Percentiles rank a stretch among this genome's conserved stretches.
phyloP scores from a whole-genome alignment of 2,329 filamentous ascomycete species.

The Pseudogymnoascus pannorum region DNA sequence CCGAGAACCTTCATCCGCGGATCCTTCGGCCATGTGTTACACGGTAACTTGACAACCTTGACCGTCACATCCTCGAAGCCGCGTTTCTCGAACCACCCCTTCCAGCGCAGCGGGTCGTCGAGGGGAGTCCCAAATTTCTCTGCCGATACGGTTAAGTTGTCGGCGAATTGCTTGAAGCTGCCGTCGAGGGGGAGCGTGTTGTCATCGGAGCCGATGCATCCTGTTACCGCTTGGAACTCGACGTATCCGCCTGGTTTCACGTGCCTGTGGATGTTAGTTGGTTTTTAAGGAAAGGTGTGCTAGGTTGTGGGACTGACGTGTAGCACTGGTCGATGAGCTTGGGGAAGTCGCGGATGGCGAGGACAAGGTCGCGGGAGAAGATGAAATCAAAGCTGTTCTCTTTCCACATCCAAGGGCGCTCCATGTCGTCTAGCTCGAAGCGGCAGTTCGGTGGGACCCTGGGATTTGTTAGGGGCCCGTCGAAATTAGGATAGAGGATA shows the following conservation, averaged over 20 bases:
- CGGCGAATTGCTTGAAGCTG: conserved; percentile 8
- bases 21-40: conserved; percentile 45
- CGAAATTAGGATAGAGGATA: not conserved
- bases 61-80: conserved; percentile 48
- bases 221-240: conserved; percentile 14
- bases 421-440: conserved; percentile 30
- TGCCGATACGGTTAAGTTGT: not conserved
- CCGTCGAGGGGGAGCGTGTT: conserved; percentile 11
- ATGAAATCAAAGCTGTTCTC: conserved; percentile 10
- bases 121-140: conserved; percentile 6
- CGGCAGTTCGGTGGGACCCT: conserved; percentile 20
- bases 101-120: conserved; percentile 12
- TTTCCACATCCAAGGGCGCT: conserved; percentile 12
- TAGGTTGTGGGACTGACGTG: not conserved
- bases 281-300: too few relatives aligned
- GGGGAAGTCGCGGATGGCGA: conserved; percentile 13
- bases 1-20: conserved; percentile 45
- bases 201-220: conserved; percentile 12
- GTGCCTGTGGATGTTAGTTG: conserved; percentile 11
- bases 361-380: conserved; percentile 9
- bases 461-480: not conserved
- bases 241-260: conserved; percentile 16
- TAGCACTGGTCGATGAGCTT: conserved; percentile 14
- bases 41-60: conserved; percentile 42
- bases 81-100: conserved; percentile 37